Evolutionary conservation across 805 yeast species (phyloP), one percentile per base, ranked within the genome.

Genomic region (Cyberlindnera japonica): DNA sequence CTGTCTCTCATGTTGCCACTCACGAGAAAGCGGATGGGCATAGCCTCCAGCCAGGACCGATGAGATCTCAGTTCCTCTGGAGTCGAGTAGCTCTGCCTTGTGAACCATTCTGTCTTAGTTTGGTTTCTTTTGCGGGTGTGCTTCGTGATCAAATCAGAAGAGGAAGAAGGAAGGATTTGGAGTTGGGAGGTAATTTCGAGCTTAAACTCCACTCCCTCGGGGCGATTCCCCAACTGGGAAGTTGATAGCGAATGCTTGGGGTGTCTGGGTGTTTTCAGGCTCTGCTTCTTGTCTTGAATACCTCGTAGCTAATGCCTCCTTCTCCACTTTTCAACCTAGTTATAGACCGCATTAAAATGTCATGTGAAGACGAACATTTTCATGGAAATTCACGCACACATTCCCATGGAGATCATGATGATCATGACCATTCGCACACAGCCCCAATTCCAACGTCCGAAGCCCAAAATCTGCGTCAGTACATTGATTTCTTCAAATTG

Each of bases 11-110:
- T 74, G 75, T 63, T 93, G 99, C 99, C 99, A 93, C 59, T 76
- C 81, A 54, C 99, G 75, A 16, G 87, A 58, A 33, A 91, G 71
- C 1, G 96, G 95, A 56, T 90, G 95, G 62, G 86, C 85, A 65
- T 90, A 93, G 4, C 98, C 97, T 44, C 98, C 96, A 47, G 93
- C 91, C 31, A 93, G 71, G 30, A 93, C 68, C 6, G 95, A 84
- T 12, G 88, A 72, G 46, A 87, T 76, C 26, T 72, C 68, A 1
- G 90, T 77, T 24, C 75, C 75, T 18, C 71, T 68, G 1, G 69
- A 64, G 14, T 77, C 75, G 38, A 83, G 66, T 55, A 74, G 89
- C 57, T 83, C 80, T 6, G 96, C 95, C 30, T 69, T 68, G 59
- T 86, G 95, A 35, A 68, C 67, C 79, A 74, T 77, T 24, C 14